phyloP scores from a whole-genome alignment of 2,329 filamentous ascomycete genomes.

The Ceratocystis destructans region DNA sequence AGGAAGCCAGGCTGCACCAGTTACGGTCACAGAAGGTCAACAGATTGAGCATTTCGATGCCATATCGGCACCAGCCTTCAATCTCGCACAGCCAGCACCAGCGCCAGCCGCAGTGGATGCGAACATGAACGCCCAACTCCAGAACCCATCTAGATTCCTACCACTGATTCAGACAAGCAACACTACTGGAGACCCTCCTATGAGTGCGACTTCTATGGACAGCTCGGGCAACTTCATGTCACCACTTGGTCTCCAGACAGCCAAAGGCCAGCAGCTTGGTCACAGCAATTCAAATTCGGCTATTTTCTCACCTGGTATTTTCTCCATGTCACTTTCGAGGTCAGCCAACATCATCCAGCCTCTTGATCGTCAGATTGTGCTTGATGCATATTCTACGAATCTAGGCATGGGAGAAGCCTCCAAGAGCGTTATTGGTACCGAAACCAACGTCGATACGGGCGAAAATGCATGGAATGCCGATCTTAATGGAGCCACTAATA shows the following conservation, averaged over 20 bases:
- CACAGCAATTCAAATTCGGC: conserved; percentile 21
- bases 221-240: conserved; percentile 1
- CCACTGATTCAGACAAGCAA: background rate
- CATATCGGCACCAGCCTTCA: conserved; percentile 21
- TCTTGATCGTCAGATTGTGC: conserved; percentile 62
- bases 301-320: conserved; percentile 40
- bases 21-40: background rate
- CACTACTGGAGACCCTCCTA: conserved; percentile 27
- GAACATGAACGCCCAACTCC: conserved; percentile 18
- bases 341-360: conserved; percentile 46
- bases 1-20: background rate
- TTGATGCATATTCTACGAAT: conserved; percentile 53
- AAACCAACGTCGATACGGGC: background rate
- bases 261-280: conserved; percentile 1
- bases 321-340: conserved; percentile 38
- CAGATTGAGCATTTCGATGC: conserved; percentile 1
- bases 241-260: conserved; percentile 8
- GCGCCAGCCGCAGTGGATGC: conserved; percentile 21
- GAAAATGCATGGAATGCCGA: background rate
- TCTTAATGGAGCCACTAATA: background rate
- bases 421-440: conserved; percentile 30
- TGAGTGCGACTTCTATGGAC: conserved; percentile 30
- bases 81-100: conserved; percentile 20
- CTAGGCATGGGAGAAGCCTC: conserved; percentile 27
- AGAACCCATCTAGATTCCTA: background rate